These are phyloP conservation scores for Tricholoma hemisulphureum DNA, from an alignment of 768 basidiomycete species.

Conservation along the genomic window DNA sequence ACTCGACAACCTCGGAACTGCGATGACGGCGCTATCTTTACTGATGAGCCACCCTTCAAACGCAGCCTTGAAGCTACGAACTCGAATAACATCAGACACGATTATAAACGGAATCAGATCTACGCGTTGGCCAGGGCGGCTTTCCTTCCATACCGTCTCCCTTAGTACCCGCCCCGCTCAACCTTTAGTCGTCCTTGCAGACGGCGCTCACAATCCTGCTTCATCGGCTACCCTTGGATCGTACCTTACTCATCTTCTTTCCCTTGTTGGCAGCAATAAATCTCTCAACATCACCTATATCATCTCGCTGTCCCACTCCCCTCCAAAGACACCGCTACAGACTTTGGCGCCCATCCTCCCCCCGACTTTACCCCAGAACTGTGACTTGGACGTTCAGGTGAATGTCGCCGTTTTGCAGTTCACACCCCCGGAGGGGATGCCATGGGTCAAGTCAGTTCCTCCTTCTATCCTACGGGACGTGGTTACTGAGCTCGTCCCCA, in stretches of 20 bases:
- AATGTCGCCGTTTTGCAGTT: conserved; percentile 61
- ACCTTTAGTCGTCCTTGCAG: conserved; percentile 59
- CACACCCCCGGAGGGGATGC: conserved; percentile 85
- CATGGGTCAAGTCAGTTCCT: conserved; percentile 78
- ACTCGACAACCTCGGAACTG: conserved; percentile 75
- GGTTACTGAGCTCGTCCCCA: conserved; percentile 42
- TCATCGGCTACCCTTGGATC: conserved; percentile 65
- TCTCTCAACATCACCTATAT: conserved; percentile 61
- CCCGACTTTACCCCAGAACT: conserved; percentile 26
- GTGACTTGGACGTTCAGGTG: conserved; percentile 32
- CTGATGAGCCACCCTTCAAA: conserved; percentile 44
- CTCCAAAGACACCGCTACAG: conserved; percentile 74
- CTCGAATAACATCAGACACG: conserved; percentile 45
- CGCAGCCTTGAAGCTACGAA: conserved; percentile 20
- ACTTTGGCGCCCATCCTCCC: conserved; percentile 69
- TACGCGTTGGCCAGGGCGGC: conserved; percentile 78
- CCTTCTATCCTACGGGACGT: conserved; percentile 48
- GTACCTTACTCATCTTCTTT: conserved; percentile 52
- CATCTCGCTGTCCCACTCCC: conserved; percentile 81
- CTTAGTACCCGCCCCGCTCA: conserved; percentile 13
- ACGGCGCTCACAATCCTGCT: conserved; percentile 92
- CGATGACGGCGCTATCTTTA: conserved; percentile 59
- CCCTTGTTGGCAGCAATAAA: conserved; percentile 14
- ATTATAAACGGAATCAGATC: conserved; percentile 57
- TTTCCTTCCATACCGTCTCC: conserved; percentile 61